Conservation (phyloP, 371 early-diverging fungal genomes). For the Mortierella sp. region DNA sequence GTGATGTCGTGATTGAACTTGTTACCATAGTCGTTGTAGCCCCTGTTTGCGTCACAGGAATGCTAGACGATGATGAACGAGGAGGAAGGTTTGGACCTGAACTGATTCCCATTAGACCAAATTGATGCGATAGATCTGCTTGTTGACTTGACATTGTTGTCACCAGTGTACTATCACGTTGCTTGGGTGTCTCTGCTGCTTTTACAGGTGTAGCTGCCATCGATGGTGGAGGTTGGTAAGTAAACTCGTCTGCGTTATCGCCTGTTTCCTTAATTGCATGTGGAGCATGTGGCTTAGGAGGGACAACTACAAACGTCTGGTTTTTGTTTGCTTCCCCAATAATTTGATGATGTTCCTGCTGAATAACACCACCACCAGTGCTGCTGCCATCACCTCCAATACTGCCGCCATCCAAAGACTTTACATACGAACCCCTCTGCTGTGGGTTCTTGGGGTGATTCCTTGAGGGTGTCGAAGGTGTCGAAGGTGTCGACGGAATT, state of each 20-base stretch:
- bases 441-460: constrained; percentile 37
- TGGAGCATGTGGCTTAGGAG: constrained; percentile 22
- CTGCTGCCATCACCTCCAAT: background rate
- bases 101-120: constrained; percentile 28
- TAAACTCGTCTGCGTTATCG: background rate
- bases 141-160: background rate
- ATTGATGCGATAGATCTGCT: constrained; percentile 25
- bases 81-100: background rate
- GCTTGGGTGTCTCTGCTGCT: background rate
- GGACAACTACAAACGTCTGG: constrained; percentile 2
- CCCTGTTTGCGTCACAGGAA: background rate
- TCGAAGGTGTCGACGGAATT: constrained; percentile 20
- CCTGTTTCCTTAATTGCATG: constrained; percentile 30
- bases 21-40: background rate
- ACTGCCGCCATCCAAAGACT: background rate
- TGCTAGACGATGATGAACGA: background rate
- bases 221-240: constrained; percentile 38
- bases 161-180: constrained; percentile 7
- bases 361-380: background rate
- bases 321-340: background rate
- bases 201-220: background rate
- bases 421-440: constrained; percentile 5
- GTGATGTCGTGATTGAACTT: background rate
- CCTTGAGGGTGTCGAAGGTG: constrained; percentile 4
- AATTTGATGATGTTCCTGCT: background rate